A percentile compares a stretch with the other conserved stretches of the same genome.
Conservation (phyloP, 1,139 yeast species). For the Arxiozyma heterogenica region DNA sequence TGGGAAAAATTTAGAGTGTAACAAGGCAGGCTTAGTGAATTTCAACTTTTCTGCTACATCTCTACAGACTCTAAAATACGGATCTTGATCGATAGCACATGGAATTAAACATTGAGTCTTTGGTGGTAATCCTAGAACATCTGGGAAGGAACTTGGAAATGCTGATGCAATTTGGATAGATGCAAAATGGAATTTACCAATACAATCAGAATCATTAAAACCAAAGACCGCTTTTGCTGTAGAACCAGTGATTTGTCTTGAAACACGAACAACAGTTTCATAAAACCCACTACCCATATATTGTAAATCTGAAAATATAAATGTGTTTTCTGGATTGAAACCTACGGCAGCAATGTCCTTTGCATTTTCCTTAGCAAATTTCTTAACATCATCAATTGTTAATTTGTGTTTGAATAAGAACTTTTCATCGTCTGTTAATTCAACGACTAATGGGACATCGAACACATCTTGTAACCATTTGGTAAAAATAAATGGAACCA, state of each 20-base stretch:
- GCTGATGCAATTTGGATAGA: constrained; percentile 94
- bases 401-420: constrained; percentile 86
- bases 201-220: constrained; percentile 86
- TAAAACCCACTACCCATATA: constrained; percentile 93
- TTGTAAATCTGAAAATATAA: constrained; percentile 82
- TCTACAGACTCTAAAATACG: constrained; percentile 94
- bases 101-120: constrained; percentile 96
- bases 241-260: constrained; percentile 90
- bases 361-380: constrained; percentile 71
- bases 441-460: constrained; percentile 92
- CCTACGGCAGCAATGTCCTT: constrained; percentile 94
- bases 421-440: constrained; percentile 96
- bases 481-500: constrained; percentile 91
- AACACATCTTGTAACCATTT: constrained; percentile 98
- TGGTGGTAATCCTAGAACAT: constrained; percentile 71
- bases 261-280: constrained; percentile 87
- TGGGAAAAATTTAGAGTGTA: constrained; percentile 96
- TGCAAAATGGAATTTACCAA: constrained; percentile 92
- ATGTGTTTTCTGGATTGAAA: constrained; percentile 87
- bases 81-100: constrained; percentile 99
- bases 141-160: constrained; percentile 93
- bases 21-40: constrained; percentile 81
- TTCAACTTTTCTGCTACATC: constrained; percentile 93
- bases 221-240: constrained; percentile 98
- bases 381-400: constrained; percentile 79